These are phyloP conservation scores for Penicillium expansum DNA, from an alignment of 2,329 filamentous ascomycete species.

Conservation along the genomic window DNA sequence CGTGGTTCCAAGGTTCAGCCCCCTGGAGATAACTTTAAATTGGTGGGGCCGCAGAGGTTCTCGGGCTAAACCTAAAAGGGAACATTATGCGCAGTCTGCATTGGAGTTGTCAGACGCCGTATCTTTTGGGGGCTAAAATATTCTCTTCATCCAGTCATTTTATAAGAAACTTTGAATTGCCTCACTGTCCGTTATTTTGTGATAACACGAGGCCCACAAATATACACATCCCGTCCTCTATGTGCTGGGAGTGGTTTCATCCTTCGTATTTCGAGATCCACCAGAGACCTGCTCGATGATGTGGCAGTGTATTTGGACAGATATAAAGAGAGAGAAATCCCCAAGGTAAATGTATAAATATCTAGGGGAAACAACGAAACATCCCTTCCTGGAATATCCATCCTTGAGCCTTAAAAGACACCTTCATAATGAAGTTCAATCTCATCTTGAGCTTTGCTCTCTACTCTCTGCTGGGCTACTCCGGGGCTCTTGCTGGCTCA, in stretches of 20 bases:
- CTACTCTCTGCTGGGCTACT: too few relatives aligned
- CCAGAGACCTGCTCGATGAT: not conserved
- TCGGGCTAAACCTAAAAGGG: conserved; percentile 1
- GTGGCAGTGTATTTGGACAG: conserved; percentile 3
- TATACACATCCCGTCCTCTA: not conserved
- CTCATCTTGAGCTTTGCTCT: too few relatives aligned
- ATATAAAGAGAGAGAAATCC: not conserved
- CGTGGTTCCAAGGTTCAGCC: not conserved
- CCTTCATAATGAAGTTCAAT: too few relatives aligned
- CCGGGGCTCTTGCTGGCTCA: too few relatives aligned
- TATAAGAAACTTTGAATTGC: not conserved
- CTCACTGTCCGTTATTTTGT: not conserved
- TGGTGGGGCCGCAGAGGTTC: not conserved
- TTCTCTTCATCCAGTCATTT: not conserved
- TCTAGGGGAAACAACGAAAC: too few relatives aligned
- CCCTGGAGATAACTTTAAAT: not conserved
- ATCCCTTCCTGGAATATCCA: too few relatives aligned
- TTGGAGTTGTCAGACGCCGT: not conserved
- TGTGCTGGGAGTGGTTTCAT: not conserved
- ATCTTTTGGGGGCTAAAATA: not conserved
- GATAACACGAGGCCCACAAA: not conserved
- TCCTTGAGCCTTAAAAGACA: too few relatives aligned
- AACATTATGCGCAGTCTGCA: not conserved
- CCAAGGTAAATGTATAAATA: too few relatives aligned
- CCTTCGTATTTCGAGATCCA: conserved; percentile 4